Percentiles rank a stretch among this genome's conserved stretches.
Evolutionary conservation across 352 stramenopile genomes (phyloP).

Genomic region (Globisporangium cystogenes): DNA sequence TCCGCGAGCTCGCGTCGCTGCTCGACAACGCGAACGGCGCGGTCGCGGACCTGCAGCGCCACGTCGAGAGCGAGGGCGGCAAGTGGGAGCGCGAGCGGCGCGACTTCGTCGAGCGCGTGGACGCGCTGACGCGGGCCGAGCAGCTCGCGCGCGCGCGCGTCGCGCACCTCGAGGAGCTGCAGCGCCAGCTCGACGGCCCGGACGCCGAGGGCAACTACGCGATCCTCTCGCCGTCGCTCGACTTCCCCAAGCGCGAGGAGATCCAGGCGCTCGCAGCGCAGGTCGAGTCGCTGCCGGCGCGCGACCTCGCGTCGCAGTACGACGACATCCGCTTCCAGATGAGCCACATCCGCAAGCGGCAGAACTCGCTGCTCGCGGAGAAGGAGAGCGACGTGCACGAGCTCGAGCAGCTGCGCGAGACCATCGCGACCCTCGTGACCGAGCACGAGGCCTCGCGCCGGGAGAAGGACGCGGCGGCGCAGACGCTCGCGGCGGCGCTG

Average conservation of each 20-base stretch:
- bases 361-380: conserved; percentile 14
- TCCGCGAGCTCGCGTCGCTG: conserved; percentile 7
- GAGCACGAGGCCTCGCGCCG: conserved; percentile 8
- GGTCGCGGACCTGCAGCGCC: conserved; percentile 9
- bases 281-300: conserved; percentile 8
- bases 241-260: conserved; percentile 40
- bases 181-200: conserved; percentile 30
- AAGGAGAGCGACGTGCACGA: conserved; percentile 15
- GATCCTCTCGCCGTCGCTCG: conserved; percentile 37
- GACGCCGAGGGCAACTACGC: conserved; percentile 35
- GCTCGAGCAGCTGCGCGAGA: conserved; percentile 14
- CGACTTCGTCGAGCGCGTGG: conserved; percentile 12
- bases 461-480: conserved; percentile 5
- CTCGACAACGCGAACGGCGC: conserved; percentile 6
- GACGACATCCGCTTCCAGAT: conserved; percentile 17
- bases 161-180: conserved; percentile 25
- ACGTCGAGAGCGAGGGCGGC: conserved; percentile 4
- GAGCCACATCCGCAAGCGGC: conserved; percentile 16
- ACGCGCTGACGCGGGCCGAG: conserved; percentile 16
- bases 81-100: conserved; percentile 9
- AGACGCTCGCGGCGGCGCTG: conserved; percentile 10
- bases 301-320: conserved; percentile 10
- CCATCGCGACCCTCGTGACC: conserved; percentile 9
- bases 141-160: conserved; percentile 22
- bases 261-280: conserved; percentile 18